Evolutionary conservation across 139 green algal genomes (phyloP).

Genomic region (Microglena sp.): DNA sequence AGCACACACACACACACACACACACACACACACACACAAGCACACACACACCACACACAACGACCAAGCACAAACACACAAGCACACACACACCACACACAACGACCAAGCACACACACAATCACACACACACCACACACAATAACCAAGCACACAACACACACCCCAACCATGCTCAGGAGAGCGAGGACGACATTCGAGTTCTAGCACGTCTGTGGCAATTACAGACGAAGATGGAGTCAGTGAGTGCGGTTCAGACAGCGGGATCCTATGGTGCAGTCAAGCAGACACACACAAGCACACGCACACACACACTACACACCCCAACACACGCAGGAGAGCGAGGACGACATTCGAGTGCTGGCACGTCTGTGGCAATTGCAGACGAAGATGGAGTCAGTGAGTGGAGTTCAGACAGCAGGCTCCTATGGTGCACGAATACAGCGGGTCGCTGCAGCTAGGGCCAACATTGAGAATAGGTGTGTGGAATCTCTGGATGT

Average conservation of each 20-base stretch:
- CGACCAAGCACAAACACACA: too few species aligned
- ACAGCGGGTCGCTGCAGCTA: conserved; percentile 43
- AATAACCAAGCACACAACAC: too few species aligned
- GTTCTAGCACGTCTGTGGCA: conserved; percentile 81
- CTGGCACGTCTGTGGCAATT: conserved; percentile 85
- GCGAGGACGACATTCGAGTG: conserved; percentile 61
- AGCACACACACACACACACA: too few species aligned
- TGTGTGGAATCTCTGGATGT: too few species aligned
- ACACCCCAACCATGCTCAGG: conserved; percentile 23
- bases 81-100: too few species aligned
- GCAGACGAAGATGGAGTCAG: conserved; percentile 11
- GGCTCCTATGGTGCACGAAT: conserved; percentile 53
- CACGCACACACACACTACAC: neutral
- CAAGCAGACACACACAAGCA: neutral
- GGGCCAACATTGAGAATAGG: conserved; percentile 56
- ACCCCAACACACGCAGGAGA: neutral
- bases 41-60: too few species aligned
- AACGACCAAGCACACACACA: too few species aligned
- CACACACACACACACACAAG: too few species aligned
- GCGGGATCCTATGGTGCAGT: neutral
- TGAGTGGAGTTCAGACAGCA: neutral
- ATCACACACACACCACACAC: too few species aligned
- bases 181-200: conserved; percentile 59
- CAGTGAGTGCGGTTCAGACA: too few species aligned
- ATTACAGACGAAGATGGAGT: too few species aligned